phyloP scores from a whole-genome alignment of 2,329 filamentous ascomycete genomes.

The Botrytis aclada region DNA sequence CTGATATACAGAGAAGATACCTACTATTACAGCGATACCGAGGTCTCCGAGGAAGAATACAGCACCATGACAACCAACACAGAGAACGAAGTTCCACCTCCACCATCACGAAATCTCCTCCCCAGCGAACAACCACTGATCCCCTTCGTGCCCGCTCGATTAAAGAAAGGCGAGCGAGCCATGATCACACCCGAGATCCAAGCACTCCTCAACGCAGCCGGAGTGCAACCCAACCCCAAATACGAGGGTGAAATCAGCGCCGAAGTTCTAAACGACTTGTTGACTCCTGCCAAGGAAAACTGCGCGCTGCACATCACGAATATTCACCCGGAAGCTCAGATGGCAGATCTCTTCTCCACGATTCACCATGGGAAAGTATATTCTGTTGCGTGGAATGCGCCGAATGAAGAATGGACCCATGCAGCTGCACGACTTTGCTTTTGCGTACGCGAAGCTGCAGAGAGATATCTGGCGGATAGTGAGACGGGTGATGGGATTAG shows the following conservation, averaged over 20 bases:
- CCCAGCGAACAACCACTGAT: not conserved
- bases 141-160: not conserved
- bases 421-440: constrained; percentile 13
- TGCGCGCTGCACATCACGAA: constrained; percentile 7
- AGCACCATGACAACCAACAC: not conserved
- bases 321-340: constrained; percentile 1
- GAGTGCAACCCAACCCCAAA: constrained; percentile 2
- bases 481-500: constrained; percentile 14
- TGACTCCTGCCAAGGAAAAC: not conserved
- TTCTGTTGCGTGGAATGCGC: not conserved
- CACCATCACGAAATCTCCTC: not conserved
- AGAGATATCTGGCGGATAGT: not conserved
- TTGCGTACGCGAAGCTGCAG: constrained; percentile 6
- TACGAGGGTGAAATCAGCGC: constrained; percentile 14
- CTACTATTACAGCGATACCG: not conserved
- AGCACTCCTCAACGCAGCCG: not conserved
- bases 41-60: not conserved
- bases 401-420: not conserved
- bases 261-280: not conserved
- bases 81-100: not conserved
- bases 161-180: not conserved
- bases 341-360: not conserved
- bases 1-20: not conserved
- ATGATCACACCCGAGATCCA: constrained; percentile 1
- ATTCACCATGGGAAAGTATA: constrained; percentile 12